Evolutionary conservation across 1,139 yeast genomes (phyloP).

Genomic region (Pichia inconspicua): DNA sequence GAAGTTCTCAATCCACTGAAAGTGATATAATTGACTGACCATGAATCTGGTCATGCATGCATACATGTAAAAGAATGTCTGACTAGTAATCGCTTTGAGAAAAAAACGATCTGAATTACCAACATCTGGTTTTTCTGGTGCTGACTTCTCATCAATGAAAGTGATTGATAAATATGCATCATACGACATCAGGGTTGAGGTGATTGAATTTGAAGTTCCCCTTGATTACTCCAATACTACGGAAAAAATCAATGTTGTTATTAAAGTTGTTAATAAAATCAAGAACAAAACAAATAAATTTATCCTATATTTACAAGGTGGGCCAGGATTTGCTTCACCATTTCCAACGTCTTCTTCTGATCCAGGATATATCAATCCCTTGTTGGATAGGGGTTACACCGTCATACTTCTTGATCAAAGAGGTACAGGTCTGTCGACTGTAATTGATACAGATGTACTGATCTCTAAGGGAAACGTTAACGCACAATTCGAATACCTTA

Average conservation of each 20-base stretch:
- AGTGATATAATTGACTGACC: no score
- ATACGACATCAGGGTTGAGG: conserved; percentile 16
- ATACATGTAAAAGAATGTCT: no score
- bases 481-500: conserved; percentile 33
- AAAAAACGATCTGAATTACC: no score
- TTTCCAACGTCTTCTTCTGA: conserved; percentile 34
- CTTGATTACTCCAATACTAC: conserved; percentile 13
- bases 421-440: conserved; percentile 49
- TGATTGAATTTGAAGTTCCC: conserved; percentile 22
- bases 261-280: conserved; percentile 17
- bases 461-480: conserved; percentile 19
- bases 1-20: no score
- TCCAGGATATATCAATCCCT: conserved; percentile 28
- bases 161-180: conserved; percentile 16
- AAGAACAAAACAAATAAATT: conserved; percentile 25
- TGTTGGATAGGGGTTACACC: conserved; percentile 38
- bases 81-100: no score
- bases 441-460: conserved; percentile 34
- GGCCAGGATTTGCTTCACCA: conserved; percentile 48
- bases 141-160: not conserved
- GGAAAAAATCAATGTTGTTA: conserved; percentile 20
- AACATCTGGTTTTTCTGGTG: no score
- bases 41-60: no score
- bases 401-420: conserved; percentile 48
- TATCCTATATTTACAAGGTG: conserved; percentile 46